Evolutionary conservation across 306 rosid genomes (phyloP), one percentile per base, ranked within the genome.

Genomic region (Elaeagnus macrophylla): DNA sequence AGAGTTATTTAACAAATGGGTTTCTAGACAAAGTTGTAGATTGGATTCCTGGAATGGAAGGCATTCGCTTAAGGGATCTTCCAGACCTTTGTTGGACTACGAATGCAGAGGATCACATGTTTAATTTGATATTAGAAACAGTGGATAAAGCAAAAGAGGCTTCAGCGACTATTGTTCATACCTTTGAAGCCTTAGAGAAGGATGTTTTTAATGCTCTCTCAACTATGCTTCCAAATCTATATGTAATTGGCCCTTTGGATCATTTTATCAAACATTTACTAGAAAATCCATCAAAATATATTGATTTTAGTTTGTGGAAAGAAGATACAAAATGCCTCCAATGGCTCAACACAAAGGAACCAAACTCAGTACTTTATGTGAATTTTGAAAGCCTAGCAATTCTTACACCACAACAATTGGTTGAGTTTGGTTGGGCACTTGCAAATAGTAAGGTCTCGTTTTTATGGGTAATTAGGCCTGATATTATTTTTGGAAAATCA

Each of bases 351-450:
- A n/a, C n/a, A n/a, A n/a, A n/a, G n/a, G 56, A 1, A 0, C 48
- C 39, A 38, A 60, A 60, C 5, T 39, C 66, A 0, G 66, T 61
- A 2, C 12, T 61, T 2, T 61, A 61, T n/a, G 57, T 50, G 0
- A 61, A 50, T 6, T 61, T 61, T 19, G 66, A 49, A 1, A 61
- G 66, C 13, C 0, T n/a, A 50, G 3, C 7, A 0, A 50, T 51
- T 16, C 18, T 61, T 6, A 37, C 50, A 10, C 12, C 42, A 1
- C 8, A 51, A 41, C 41, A 40, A 1, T 36, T 51, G n/a, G 16
- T 40, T 1, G 51, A 51, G 50, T 40, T 61, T 61, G 41, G 35
- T 41, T 39, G 47, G 57, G 57, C 58, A 40, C 42, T 62, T 11
- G 59, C 59, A 62, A 51, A 62, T 40, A 62, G 42, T 36, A 50